Percentiles rank a stretch among this genome's conserved stretches.
These are phyloP conservation scores for Primulina huaijiensis DNA, from an alignment of 257 asterid species.

Conservation along the genomic window DNA sequence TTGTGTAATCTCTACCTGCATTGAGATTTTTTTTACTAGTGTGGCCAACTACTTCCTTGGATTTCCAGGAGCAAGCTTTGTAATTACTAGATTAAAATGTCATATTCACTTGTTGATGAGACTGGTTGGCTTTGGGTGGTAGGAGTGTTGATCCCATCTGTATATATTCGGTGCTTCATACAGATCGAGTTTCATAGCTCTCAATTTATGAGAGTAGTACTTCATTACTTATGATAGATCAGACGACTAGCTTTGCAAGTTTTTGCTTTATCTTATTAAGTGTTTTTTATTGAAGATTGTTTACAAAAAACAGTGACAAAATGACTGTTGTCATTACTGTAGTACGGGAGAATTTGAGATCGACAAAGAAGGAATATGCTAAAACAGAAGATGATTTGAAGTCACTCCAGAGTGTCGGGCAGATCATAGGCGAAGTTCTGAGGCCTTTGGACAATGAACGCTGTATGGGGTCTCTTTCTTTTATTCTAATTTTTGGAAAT, in stretches of 20 bases:
- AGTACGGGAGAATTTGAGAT: neutral
- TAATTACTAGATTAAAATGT: neutral
- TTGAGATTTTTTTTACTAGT: neutral
- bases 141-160: neutral
- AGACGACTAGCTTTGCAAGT: neutral
- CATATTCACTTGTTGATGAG: neutral
- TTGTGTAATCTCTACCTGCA: neutral
- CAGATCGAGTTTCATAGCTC: neutral
- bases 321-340: neutral
- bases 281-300: no score
- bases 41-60: neutral
- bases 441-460: constrained; percentile 69
- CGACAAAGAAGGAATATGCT: neutral
- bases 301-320: neutral
- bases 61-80: neutral
- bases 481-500: constrained; percentile 4
- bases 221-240: neutral
- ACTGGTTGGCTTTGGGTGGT: neutral
- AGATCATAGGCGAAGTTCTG: constrained; percentile 56
- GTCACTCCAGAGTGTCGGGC: constrained; percentile 49
- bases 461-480: constrained; percentile 33
- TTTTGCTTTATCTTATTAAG: neutral
- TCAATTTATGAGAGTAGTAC: neutral
- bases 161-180: neutral
- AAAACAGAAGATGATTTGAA: constrained; percentile 37